phyloP scores from a whole-genome alignment of 2,329 filamentous ascomycete species.

The Colletotrichum incanum region DNA sequence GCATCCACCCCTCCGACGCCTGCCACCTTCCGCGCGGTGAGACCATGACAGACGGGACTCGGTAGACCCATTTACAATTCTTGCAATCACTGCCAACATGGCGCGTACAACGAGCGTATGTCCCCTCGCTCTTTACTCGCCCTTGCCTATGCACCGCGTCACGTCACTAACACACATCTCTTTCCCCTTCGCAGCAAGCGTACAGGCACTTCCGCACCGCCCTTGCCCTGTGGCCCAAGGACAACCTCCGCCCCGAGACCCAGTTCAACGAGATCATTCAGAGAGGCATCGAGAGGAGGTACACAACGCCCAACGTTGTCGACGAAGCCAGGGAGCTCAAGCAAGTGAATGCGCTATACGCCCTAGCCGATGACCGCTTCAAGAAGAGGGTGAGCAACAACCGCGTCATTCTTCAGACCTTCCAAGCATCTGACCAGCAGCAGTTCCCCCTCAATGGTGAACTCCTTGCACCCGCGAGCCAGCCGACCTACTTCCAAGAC shows the following conservation, averaged over 20 bases:
- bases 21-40: constrained; percentile 5
- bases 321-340: constrained; percentile 66
- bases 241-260: constrained; percentile 73
- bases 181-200: constrained; percentile 54
- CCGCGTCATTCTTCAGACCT: not conserved
- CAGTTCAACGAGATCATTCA: constrained; percentile 73
- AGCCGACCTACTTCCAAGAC: constrained; percentile 76
- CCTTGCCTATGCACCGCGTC: not conserved
- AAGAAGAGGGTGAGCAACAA: constrained; percentile 64
- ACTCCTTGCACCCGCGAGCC: constrained; percentile 72
- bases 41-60: constrained; percentile 31
- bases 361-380: constrained; percentile 73
- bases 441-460: constrained; percentile 59
- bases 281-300: constrained; percentile 58
- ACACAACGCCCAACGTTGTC: constrained; percentile 45
- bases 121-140: not conserved
- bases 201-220: constrained; percentile 65
- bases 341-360: constrained; percentile 73
- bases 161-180: constrained; percentile 27
- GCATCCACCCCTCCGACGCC: constrained; percentile 54
- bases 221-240: constrained; percentile 74
- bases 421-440: not conserved
- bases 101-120: constrained; percentile 46
- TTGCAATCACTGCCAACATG: constrained; percentile 39
- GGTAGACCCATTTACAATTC: not conserved